A percentile compares a stretch with the other conserved stretches of the same genome.
Conservation (phyloP, 2,329 filamentous ascomycete genomes). For the Aspergillus ochraceus region DNA sequence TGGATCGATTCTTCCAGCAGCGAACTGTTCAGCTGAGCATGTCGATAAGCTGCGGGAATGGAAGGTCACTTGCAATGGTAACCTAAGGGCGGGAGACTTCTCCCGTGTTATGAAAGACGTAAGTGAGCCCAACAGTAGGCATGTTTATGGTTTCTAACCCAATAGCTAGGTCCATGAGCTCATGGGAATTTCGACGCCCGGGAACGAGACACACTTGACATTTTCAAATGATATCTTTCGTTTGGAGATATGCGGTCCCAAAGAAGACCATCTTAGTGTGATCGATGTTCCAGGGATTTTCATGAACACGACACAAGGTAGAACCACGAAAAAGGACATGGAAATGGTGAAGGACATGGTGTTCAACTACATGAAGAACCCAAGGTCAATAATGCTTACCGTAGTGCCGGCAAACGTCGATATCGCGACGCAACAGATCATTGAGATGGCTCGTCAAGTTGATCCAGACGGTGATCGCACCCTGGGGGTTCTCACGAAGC, state of each 20-base stretch:
- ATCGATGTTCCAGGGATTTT: conserved; percentile 52
- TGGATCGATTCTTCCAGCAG: conserved; percentile 38
- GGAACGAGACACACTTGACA: conserved; percentile 20
- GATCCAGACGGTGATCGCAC: conserved; percentile 43
- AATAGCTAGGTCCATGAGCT: no score
- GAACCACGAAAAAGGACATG: no score
- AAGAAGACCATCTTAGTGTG: conserved; percentile 42
- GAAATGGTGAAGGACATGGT: conserved; percentile 42
- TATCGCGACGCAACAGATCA: conserved; percentile 48
- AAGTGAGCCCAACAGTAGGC: no score
- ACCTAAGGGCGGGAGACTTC: no score
- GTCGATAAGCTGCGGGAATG: neutral
- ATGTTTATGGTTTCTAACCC: no score
- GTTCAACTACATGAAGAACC: conserved; percentile 39
- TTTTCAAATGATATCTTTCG: conserved; percentile 46
- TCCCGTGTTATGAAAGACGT: no score
- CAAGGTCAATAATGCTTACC: conserved; percentile 43
- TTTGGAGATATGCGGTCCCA: conserved; percentile 45
- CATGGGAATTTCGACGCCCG: conserved; percentile 25
- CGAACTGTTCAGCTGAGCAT: neutral
- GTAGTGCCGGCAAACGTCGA: conserved; percentile 48
- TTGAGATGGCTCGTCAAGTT: conserved; percentile 39
- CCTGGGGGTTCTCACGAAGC: conserved; percentile 57
- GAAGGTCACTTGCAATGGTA: no score
- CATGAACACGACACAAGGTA: conserved; percentile 37